Base-by-base conservation (phyloP, 1,284 basidiomycete genomes). In the Taiwanofungus camphoratus region DNA sequence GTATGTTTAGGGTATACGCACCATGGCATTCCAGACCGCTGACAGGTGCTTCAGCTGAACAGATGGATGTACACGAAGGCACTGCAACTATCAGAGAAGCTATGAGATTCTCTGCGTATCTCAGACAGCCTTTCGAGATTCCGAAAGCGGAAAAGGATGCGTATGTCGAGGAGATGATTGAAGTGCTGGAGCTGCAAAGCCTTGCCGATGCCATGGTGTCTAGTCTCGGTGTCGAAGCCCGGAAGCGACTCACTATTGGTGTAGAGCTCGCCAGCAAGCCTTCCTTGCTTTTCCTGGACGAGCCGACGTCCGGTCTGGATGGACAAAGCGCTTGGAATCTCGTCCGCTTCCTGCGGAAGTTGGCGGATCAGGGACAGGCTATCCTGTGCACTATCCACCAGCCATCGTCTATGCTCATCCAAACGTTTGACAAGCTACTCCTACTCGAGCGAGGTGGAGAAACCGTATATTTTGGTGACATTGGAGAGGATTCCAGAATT, bases 51-150 rank as follows among this genome's bases (percentile, higher is more conserved):
- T 50, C 65, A 88, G 87, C 86, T 26, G 86, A 92, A 58, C 90
- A 92, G 65, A 83, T 87, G 77, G 91, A 94, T 56, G 82, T 87
- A 2, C 92, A 94, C 61, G 88, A 92, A 63, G 84, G 79, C 49
- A 91, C 87, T 9, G 79, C 90, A 11, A 87, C 87, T 11, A 87
- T 95, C 33, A 83, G 92, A 18, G 92, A 96, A 60, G 92, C 93
- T 2, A 74, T 96, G 57, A 77, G 83, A 11, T 95, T 96, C 71
- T 90, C 86, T 7, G 92, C 93, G 0, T 79, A 92, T 59, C 74
- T 96, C 19, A 81, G 92, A n/a, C 92, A 96, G 59, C 87, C 91
- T 2, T 72, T 74, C 2, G 66, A 76, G 39, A 73, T 92, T 15
- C 60, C 88, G 1, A 74, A 77, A 51, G 74, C 73, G 42, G 92